Evolutionary conservation across 225 moss, liverwort and hornwort species (phyloP).

Genomic region (Pseudisothecium myosuroides): DNA sequence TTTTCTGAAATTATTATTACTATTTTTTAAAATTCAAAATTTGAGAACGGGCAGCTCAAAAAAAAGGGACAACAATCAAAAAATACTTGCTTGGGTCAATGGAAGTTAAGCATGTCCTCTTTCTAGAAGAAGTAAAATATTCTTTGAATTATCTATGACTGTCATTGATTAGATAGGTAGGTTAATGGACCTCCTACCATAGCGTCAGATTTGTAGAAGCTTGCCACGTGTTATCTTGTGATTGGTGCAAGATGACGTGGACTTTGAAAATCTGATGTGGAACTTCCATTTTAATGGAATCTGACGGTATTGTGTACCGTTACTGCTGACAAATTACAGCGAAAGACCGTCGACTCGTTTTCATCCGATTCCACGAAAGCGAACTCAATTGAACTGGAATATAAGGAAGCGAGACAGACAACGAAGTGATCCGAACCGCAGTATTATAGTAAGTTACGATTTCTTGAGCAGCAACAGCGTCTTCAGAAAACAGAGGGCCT

Average conservation of each 20-base stretch:
- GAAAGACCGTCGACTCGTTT: neutral
- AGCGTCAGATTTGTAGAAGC: accelerated
- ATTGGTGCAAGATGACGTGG: neutral
- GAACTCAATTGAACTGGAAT: no score
- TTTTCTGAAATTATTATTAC: no score
- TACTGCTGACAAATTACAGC: neutral
- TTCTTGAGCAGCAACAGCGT: neutral
- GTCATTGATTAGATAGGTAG: neutral
- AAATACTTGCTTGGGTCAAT: no score
- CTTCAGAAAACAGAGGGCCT: neutral
- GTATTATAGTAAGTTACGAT: neutral
- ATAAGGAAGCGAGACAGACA: neutral
- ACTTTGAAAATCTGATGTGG: neutral
- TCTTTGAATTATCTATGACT: neutral
- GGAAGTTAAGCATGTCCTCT: no score
- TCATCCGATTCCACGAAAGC: neutral
- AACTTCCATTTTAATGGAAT: neutral
- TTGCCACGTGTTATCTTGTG: neutral
- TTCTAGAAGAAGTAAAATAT: no score
- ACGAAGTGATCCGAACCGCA: neutral
- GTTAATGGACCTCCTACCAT: neutral
- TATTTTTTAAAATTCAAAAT: no score
- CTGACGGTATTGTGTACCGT: neutral
- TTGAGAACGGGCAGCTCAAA: no score
- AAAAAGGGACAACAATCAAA: no score